Evolutionary conservation across 768 basidiomycete species (phyloP).

Genomic region (Collybia mongolica): DNA sequence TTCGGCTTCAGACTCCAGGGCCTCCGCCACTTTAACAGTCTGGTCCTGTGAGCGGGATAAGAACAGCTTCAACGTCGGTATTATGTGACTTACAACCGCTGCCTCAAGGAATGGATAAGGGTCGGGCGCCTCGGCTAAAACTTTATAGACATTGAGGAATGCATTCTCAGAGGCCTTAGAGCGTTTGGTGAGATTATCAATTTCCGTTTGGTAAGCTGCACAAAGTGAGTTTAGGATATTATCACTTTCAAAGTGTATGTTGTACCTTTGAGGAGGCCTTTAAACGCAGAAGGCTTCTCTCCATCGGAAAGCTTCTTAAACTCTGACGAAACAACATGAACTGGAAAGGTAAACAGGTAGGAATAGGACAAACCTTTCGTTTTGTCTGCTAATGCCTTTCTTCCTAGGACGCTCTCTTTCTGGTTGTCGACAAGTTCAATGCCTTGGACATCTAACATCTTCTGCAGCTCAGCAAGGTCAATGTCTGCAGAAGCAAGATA

Average conservation of each 20-base stretch:
- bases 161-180: constrained; percentile 92
- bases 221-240: constrained; percentile 1
- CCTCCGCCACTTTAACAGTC: constrained; percentile 86
- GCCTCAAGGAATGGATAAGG: constrained; percentile 96
- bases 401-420: constrained; percentile 93
- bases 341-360: not conserved
- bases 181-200: constrained; percentile 91
- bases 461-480: constrained; percentile 87
- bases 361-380: constrained; percentile 80
- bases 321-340: constrained; percentile 45
- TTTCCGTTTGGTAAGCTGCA: constrained; percentile 92
- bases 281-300: constrained; percentile 86
- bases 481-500: constrained; percentile 53
- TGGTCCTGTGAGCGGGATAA: constrained; percentile 63
- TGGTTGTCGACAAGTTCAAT: constrained; percentile 97
- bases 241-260: constrained; percentile 4
- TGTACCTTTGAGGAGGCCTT: constrained; percentile 83
- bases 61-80: too few relatives aligned
- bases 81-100: constrained; percentile 60
- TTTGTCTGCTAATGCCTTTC: constrained; percentile 92
- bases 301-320: constrained; percentile 94
- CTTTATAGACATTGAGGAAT: constrained; percentile 95
- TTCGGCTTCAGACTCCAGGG: constrained; percentile 72
- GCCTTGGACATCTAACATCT: constrained; percentile 88
- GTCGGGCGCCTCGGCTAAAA: constrained; percentile 95